Conservation (phyloP, 192 early-diverging fungal species). For the Backusella psychrophila region DNA sequence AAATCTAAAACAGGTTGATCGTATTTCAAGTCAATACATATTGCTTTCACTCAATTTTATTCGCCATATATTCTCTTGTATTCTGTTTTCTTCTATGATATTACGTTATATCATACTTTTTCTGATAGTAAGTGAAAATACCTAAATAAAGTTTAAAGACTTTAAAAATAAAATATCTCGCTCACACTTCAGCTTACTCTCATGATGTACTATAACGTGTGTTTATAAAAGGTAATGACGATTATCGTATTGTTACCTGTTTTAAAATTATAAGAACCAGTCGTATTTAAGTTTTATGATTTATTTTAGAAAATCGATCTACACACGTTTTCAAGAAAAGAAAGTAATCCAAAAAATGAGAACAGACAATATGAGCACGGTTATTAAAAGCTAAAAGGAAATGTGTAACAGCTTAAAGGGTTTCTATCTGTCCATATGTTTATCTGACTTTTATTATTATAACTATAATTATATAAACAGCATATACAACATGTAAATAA, state of each 20-base stretch:
- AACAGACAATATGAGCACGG: conserved; percentile 2
- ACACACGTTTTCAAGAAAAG: conserved; percentile 5
- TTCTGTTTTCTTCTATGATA: neutral
- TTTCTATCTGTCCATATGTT: neutral
- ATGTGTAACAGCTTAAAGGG: neutral
- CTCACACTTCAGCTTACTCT: neutral
- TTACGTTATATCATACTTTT: neutral
- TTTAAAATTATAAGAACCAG: neutral
- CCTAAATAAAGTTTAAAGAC: neutral
- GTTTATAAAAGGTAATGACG: conserved; percentile 1
- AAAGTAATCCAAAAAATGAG: neutral
- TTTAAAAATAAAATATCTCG: neutral
- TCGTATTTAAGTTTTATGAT: neutral
- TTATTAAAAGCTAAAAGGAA: neutral
- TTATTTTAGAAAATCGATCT: neutral
- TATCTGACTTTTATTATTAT: neutral
- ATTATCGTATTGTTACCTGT: neutral
- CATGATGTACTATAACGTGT: neutral
- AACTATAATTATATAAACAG: neutral
- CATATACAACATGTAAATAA: neutral
- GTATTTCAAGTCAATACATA: neutral
- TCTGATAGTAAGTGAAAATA: neutral
- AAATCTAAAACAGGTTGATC: neutral
- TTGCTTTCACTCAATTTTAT: neutral
- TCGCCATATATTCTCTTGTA: neutral